Conservation (phyloP, 2,329 filamentous ascomycete genomes). For the Aspergillus amoenus region DNA sequence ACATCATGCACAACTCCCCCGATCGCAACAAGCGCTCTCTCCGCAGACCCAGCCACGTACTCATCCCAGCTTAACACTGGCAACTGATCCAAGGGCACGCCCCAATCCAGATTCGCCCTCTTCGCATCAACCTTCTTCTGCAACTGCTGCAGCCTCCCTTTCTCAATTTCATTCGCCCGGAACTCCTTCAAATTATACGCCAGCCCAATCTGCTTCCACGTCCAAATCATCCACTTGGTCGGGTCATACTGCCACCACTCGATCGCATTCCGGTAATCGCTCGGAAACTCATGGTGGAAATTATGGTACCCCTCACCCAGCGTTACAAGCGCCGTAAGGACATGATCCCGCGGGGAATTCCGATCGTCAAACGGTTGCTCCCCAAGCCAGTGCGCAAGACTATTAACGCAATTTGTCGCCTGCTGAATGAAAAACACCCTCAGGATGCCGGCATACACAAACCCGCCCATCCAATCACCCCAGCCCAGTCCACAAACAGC, state of each 20-base stretch:
- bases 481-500: conserved; percentile 11
- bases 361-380: conserved; percentile 18
- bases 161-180: conserved; percentile 16
- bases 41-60: not conserved
- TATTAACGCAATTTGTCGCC: conserved; percentile 81
- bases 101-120: conserved; percentile 11
- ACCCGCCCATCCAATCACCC: conserved; percentile 17
- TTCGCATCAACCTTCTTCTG: conserved; percentile 12
- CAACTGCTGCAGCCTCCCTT: conserved; percentile 15
- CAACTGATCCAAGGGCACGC: conserved; percentile 1
- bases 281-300: conserved; percentile 21
- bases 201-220: conserved; percentile 14
- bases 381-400: conserved; percentile 59
- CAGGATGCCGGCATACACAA: conserved; percentile 63
- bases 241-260: conserved; percentile 20
- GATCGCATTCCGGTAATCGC: conserved; percentile 17
- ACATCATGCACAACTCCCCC: conserved; percentile 18
- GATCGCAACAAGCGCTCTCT: conserved; percentile 5
- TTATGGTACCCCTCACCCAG: conserved; percentile 21
- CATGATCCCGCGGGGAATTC: conserved; percentile 16
- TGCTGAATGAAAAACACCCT: conserved; percentile 77
- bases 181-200: conserved; percentile 16
- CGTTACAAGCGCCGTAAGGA: conserved; percentile 11
- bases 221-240: conserved; percentile 18
- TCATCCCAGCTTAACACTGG: conserved; percentile 16